Percentiles rank a stretch among this genome's conserved stretches.
phyloP scores from a whole-genome alignment of 169 alveolate genomes.

The Cryptosporidium parvum region DNA sequence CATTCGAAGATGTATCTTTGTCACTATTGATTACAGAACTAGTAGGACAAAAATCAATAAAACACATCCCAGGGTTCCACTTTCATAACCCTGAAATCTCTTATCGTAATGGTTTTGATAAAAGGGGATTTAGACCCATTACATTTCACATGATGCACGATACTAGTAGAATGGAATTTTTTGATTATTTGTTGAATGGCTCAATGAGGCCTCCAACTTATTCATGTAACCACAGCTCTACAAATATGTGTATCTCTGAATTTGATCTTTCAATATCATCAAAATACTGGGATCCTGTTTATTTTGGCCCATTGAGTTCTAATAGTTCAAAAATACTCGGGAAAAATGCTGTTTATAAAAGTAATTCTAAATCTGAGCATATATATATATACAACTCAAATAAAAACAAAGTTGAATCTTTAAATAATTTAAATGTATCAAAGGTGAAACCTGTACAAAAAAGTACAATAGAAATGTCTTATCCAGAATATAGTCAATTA shows the following conservation, averaged over 20 bases:
- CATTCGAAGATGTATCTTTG: conserved; percentile 62
- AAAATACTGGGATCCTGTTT: conserved; percentile 70
- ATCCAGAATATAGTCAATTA: conserved; percentile 37
- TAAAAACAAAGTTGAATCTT: background rate
- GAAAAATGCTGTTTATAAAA: conserved; percentile 34
- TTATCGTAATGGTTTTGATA: conserved; percentile 30
- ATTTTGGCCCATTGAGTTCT: conserved; percentile 43
- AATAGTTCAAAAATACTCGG: conserved; percentile 46
- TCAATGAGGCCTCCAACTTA: conserved; percentile 41
- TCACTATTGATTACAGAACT: conserved; percentile 64
- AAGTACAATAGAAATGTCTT: conserved; percentile 39
- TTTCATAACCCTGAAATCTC: conserved; percentile 66
- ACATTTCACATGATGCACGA: conserved; percentile 74
- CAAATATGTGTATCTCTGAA: conserved; percentile 48
- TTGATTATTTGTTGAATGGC: conserved; percentile 58
- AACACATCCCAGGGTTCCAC: conserved; percentile 68
- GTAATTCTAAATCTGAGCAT: background rate
- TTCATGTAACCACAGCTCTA: conserved; percentile 52
- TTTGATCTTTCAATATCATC: conserved; percentile 57
- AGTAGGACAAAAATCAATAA: conserved; percentile 62
- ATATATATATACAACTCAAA: background rate
- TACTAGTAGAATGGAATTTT: conserved; percentile 61
- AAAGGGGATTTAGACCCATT: conserved; percentile 64
- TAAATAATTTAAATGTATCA: background rate
- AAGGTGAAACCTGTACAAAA: conserved; percentile 13